phyloP scores from a whole-genome alignment of 805 yeast genomes.

The Myxozyma kluyveri region DNA sequence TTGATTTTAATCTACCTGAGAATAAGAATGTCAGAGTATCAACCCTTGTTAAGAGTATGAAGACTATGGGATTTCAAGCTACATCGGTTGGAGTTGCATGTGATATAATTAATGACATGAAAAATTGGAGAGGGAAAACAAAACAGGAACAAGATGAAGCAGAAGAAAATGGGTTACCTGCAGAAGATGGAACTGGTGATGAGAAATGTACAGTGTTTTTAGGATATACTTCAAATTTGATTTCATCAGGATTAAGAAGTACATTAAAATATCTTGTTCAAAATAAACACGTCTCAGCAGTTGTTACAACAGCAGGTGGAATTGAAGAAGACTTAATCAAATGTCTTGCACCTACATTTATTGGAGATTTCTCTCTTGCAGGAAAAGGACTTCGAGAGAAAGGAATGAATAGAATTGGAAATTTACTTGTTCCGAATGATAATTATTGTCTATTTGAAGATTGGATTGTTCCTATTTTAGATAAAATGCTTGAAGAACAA shows the following conservation, averaged over 20 bases:
- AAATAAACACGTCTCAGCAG: slow-evolving; percentile 89
- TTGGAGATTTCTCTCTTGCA: slow-evolving; percentile 83
- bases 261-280: slow-evolving; percentile 86
- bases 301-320: slow-evolving; percentile 98
- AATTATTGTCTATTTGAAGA: slow-evolving; percentile 97
- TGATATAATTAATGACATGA: slow-evolving; percentile 89
- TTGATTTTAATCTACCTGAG: slow-evolving; percentile 78
- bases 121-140: slow-evolving; percentile 79
- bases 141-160: slow-evolving; percentile 46
- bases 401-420: slow-evolving; percentile 98
- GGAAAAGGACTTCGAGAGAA: slow-evolving; percentile 84
- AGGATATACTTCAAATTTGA: slow-evolving; percentile 95
- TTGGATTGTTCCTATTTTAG: slow-evolving; percentile 95
- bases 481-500: slow-evolving; percentile 84
- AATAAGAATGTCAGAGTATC: slow-evolving; percentile 76
- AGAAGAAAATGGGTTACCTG: slow-evolving; percentile 60
- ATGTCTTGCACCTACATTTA: slow-evolving; percentile 91
- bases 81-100: slow-evolving; percentile 82
- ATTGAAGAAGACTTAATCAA: slow-evolving; percentile 96
- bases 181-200: slow-evolving; percentile 37
- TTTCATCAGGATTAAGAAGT: slow-evolving; percentile 90
- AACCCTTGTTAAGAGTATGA: slow-evolving; percentile 79
- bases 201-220: slow-evolving; percentile 83
- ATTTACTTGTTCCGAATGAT: slow-evolving; percentile 93
- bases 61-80: slow-evolving; percentile 96